A percentile compares a stretch with the other conserved stretches of the same genome.
Conservation (phyloP, 352 stramenopile genomes). For the Globisporangium radiosum region DNA sequence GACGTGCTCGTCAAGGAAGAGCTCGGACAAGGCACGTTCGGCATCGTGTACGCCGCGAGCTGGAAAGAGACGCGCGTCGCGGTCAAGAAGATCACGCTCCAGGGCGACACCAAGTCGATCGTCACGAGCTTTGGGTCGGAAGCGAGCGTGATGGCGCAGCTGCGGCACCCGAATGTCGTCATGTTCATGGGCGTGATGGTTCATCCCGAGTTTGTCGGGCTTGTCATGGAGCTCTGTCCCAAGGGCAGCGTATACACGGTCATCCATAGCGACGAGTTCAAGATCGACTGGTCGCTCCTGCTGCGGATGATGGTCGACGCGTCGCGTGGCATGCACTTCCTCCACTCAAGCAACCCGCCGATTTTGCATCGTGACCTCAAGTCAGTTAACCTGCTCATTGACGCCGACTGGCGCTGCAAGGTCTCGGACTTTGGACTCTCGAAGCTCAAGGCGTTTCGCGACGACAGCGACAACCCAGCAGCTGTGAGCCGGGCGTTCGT, state of each 20-base stretch:
- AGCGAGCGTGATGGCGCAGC: slow-evolving; percentile 77
- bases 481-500: slow-evolving; percentile 49
- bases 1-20: slow-evolving; percentile 78
- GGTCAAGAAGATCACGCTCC: slow-evolving; percentile 81
- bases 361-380: slow-evolving; percentile 90
- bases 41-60: slow-evolving; percentile 61
- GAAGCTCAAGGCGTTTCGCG: slow-evolving; percentile 76
- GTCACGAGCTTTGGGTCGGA: slow-evolving; percentile 79
- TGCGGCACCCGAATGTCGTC: slow-evolving; percentile 79
- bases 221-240: slow-evolving; percentile 87
- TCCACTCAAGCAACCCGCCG: slow-evolving; percentile 83
- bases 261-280: slow-evolving; percentile 66
- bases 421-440: slow-evolving; percentile 88
- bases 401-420: slow-evolving; percentile 85
- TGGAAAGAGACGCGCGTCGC: slow-evolving; percentile 82
- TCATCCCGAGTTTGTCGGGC: slow-evolving; percentile 74
- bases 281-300: slow-evolving; percentile 84
- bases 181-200: slow-evolving; percentile 91
- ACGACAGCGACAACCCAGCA: slow-evolving; percentile 34
- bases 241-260: slow-evolving; percentile 83
- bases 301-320: slow-evolving; percentile 86
- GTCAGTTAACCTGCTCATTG: slow-evolving; percentile 86
- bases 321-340: slow-evolving; percentile 86
- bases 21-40: slow-evolving; percentile 70
- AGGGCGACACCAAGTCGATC: slow-evolving; percentile 75